Evolutionary conservation across 192 early-diverging fungal genomes (phyloP), one percentile per base, ranked within the genome.

Genomic region (Coemansia sp.): DNA sequence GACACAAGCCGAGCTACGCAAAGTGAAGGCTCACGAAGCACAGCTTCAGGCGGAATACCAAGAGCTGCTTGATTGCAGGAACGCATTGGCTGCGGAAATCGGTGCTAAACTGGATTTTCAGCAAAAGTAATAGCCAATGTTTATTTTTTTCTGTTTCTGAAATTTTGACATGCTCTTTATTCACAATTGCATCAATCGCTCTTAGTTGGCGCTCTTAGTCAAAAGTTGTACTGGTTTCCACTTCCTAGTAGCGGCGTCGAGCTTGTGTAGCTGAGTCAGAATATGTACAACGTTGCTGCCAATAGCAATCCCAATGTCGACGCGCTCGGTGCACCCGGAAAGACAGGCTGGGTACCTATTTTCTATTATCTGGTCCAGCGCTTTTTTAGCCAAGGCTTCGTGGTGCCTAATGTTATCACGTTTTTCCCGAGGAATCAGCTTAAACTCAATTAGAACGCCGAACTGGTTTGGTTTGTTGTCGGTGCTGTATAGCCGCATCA

Each of bases 221-320:
- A 35, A 35, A 35, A 10, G 10, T 35, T 10, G 5, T 10, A 35
- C 34, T 7, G 34, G 34, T 4, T 35, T 35, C 34, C 34, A 35
- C 4, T 35, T 10, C 34, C 4, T 20, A 18, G 43, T 46, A n/a
- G n/a, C 12, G n/a, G n/a, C n/a, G n/a, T n/a, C n/a, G n/a, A n/a
- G 43, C 43, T 46, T 46, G 31, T 63, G 68, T 18, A 72, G 58
- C 20, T 52, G 55, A 15, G 56, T 39, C 20, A 33, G 20, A 2
- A 61, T 53, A n/a, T 68, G 30, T 2, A 68, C 75, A 0, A 61
- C 70, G 25, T 58, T 72, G 58, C 72, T 69, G 6, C 70, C 70
- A 20, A 77, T 77, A 25, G 75, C 70, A 46, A 77, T 68, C 16
- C 70, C 70, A 20, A 72, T 59, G 58, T 77, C 75, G 59, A 71